Evolutionary conservation across 169 alveolate genomes (phyloP).

Genomic region (Perkinsus marinus): DNA sequence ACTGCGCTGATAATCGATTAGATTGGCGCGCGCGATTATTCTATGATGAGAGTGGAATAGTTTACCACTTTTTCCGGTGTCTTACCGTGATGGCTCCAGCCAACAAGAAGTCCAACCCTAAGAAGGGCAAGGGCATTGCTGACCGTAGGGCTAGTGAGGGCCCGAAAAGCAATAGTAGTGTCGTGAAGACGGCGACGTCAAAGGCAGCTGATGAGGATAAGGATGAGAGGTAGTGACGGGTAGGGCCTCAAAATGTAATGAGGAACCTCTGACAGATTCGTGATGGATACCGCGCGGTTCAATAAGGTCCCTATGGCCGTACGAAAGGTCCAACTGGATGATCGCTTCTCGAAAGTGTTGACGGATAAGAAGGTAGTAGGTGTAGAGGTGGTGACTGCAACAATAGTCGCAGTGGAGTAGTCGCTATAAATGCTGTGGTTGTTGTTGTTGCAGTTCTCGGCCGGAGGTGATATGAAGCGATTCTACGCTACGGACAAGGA

Average conservation of each 20-base stretch:
- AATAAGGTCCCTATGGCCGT: background rate
- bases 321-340: background rate
- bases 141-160: background rate
- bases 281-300: background rate
- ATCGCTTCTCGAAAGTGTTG: background rate
- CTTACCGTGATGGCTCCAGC: background rate
- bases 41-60: background rate
- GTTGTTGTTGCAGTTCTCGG: background rate
- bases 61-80: background rate
- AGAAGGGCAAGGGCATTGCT: background rate
- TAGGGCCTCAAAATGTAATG: background rate
- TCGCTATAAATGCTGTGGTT: too few relatives aligned
- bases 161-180: background rate
- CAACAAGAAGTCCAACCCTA: background rate
- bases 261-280: background rate
- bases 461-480: background rate
- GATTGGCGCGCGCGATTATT: background rate
- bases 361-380: background rate
- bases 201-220: background rate
- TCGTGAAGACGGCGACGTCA: background rate
- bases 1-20: background rate
- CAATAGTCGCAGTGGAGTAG: too few relatives aligned
- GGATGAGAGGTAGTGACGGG: background rate
- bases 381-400: background rate
- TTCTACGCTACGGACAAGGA: background rate